phyloP scores from a whole-genome alignment of 306 rosid genomes.

The Fragaria vesca region DNA sequence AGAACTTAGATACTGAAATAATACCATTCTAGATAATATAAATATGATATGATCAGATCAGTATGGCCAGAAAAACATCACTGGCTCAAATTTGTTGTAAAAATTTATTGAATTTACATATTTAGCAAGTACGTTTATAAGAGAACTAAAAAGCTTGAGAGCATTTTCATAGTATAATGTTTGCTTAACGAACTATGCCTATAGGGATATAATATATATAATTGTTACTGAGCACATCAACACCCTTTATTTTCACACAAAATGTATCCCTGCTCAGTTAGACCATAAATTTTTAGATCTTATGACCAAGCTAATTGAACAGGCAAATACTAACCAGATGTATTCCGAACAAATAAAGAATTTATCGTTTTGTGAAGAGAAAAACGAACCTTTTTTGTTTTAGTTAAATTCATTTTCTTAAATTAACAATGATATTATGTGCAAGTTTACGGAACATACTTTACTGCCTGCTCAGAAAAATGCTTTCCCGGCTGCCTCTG shows the following conservation, averaged over 20 bases:
- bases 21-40: neutral
- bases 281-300: neutral
- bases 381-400: neutral
- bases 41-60: neutral
- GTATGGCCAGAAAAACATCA: neutral
- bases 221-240: neutral
- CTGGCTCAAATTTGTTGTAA: neutral
- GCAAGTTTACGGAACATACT: slow-evolving; percentile 60
- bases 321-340: neutral
- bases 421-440: neutral
- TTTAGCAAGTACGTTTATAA: neutral
- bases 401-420: neutral
- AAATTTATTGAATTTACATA: neutral
- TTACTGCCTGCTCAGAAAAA: slow-evolving; percentile 98
- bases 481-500: slow-evolving; percentile 98
- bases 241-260: neutral
- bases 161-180: neutral
- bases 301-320: neutral
- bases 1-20: neutral
- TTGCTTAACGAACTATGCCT: slow-evolving; percentile 6
- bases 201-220: neutral
- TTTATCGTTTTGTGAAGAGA: neutral
- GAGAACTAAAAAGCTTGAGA: neutral
- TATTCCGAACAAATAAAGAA: neutral
- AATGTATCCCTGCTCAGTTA: neutral